Evolutionary conservation across 306 rosid genomes (phyloP), one percentile per base, ranked within the genome.

Genomic region (Trifolium pratense): DNA sequence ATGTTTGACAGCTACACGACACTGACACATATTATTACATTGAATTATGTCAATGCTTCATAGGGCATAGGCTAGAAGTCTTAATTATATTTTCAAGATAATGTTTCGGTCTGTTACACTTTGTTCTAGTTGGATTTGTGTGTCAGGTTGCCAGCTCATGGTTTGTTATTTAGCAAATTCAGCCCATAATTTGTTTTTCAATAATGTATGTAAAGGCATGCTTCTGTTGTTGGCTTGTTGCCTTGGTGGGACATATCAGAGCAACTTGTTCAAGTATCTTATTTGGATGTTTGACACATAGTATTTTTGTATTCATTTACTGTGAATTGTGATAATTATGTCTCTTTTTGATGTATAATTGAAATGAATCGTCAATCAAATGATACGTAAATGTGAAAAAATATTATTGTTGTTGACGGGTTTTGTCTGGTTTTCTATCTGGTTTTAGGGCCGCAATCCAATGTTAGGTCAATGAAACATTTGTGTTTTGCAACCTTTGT

Each of bases 201-300:
- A 79, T 71, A 17, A 71, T 71, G 69, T 31, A 36, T 42, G 74
- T 31, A 21, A 61, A 70, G 66, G 51, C 73, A 71, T 12, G 78
- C 40, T 65, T 18, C 49, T 62, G 52, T 26, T 52, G 68, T 5
- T 74, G 71, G 29, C 29, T 13, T 62, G 52, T 37, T 78, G 31
- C 23, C 12, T 7, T 64, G 52, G 55, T 31, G 68, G 74, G 69
- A 60, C 49, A 79, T 67, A 43, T 66, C 48, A 36, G 46, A 58
- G 64, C n/a, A 46, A 45, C 56, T 55, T 21, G 63, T 46, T 78
- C 42, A 4, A n/a, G 39, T 59, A 13, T 64, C 23, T 56, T 65
- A 11, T 66, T 58, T 45, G 16, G 45, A 68, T 43, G 15, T 12
- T 43, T 43, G 16, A 25, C 25, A 6, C 66, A 16, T 21, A 21